phyloP scores from a whole-genome alignment of 768 basidiomycete genomes.

The Podaxis sp. region DNA sequence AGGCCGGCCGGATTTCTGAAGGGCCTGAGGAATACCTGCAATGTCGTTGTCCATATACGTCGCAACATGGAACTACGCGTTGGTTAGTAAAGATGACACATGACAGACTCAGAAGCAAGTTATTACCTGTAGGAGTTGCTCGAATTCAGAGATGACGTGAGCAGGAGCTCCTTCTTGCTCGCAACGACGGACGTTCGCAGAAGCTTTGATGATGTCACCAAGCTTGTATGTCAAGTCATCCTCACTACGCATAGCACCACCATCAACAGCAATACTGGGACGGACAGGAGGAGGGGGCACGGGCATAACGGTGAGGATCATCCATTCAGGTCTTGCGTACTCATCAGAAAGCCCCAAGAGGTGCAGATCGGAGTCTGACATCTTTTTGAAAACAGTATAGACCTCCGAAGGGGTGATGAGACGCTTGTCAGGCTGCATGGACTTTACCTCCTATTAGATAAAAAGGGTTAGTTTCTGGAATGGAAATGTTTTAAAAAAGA shows the following conservation, averaged over 20 bases:
- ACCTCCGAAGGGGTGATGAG: slow-evolving; percentile 83
- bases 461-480: slow-evolving; percentile 19
- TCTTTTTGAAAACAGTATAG: slow-evolving; percentile 95
- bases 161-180: slow-evolving; percentile 97
- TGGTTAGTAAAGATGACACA: slow-evolving; percentile 5
- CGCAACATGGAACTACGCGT: slow-evolving; percentile 88
- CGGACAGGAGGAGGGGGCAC: slow-evolving; percentile 98
- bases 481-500: slow-evolving; percentile 4
- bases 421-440: slow-evolving; percentile 79
- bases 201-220: slow-evolving; percentile 94
- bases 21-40: slow-evolving; percentile 94
- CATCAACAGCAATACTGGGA: slow-evolving; percentile 96
- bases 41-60: slow-evolving; percentile 99
- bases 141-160: slow-evolving; percentile 93
- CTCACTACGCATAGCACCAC: slow-evolving; percentile 94
- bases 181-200: slow-evolving; percentile 85
- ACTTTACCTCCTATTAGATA: slow-evolving; percentile 67
- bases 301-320: slow-evolving; percentile 97
- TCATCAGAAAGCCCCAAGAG: slow-evolving; percentile 91
- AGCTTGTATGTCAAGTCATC: slow-evolving; percentile 99
- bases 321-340: slow-evolving; percentile 98
- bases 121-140: slow-evolving; percentile 89
- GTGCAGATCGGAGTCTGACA: slow-evolving; percentile 84
- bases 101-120: background rate
- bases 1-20: slow-evolving; percentile 96